phyloP scores from a whole-genome alignment of 257 asterid genomes.

The Solanum commersonii region DNA sequence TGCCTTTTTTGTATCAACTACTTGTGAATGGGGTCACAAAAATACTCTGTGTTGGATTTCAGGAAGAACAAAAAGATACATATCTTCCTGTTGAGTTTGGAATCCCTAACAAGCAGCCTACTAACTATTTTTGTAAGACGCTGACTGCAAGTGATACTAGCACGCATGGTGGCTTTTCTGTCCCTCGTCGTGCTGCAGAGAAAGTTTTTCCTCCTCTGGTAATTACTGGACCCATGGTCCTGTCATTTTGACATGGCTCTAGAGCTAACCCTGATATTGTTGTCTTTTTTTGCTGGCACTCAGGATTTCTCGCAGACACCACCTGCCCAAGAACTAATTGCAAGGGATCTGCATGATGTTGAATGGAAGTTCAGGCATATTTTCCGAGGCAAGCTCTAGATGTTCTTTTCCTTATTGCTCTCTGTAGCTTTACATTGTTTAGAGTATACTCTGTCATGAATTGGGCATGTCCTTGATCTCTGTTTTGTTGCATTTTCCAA shows the following conservation, averaged over 20 bases:
- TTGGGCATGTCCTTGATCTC: neutral
- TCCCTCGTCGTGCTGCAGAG: slow-evolving; percentile 99
- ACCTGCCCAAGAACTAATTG: slow-evolving; percentile 93
- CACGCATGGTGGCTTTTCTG: slow-evolving; percentile 96
- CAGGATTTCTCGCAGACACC: slow-evolving; percentile 96
- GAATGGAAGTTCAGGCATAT: slow-evolving; percentile 98
- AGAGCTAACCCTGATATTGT: neutral
- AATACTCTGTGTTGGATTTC: slow-evolving; percentile 9
- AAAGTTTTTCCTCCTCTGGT: slow-evolving; percentile 99
- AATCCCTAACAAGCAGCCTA: slow-evolving; percentile 78
- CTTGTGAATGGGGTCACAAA: neutral
- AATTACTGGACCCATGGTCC: slow-evolving; percentile 1
- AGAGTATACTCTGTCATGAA: neutral
- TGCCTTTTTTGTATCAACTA: neutral
- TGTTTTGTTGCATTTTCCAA: neutral
- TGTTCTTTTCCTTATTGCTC: neutral
- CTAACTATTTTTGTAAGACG: slow-evolving; percentile 93
- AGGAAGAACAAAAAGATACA: slow-evolving; percentile 92
- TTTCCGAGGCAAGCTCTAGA: slow-evolving; percentile 59
- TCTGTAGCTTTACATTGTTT: neutral
- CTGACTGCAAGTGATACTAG: slow-evolving; percentile 96
- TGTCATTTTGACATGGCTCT: neutral
- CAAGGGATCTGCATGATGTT: slow-evolving; percentile 88
- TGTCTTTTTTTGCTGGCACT: neutral
- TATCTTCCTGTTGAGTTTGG: slow-evolving; percentile 89